These are phyloP conservation scores for Metarhizium album DNA, from an alignment of 2,329 filamentous ascomycete species.

Conservation along the genomic window DNA sequence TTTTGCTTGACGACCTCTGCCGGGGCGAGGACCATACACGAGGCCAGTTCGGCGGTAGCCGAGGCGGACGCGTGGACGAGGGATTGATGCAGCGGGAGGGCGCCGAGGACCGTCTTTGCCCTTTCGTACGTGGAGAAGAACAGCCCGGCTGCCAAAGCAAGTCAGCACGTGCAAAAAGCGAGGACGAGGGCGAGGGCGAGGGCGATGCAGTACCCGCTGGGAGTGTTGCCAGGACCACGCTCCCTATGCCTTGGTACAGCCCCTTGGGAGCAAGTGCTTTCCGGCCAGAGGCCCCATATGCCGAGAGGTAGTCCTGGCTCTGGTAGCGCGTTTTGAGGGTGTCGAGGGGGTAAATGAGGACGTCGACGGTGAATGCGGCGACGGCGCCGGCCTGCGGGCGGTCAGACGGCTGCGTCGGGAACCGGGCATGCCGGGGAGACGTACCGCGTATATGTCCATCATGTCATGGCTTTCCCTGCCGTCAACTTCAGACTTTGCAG, in stretches of 20 bases:
- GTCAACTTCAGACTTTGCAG: not conserved
- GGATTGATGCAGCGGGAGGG: slow-evolving; percentile 51
- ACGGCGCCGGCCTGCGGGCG: slow-evolving; percentile 65
- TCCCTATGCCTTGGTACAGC: slow-evolving; percentile 79
- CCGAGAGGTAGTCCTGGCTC: slow-evolving; percentile 60
- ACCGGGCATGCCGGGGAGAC: slow-evolving; percentile 1
- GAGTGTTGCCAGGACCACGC: slow-evolving; percentile 75
- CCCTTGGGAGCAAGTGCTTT: slow-evolving; percentile 52
- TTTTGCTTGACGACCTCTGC: slow-evolving; percentile 92
- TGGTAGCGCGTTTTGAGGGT: slow-evolving; percentile 83
- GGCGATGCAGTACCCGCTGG: slow-evolving; percentile 53
- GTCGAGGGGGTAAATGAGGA: slow-evolving; percentile 79
- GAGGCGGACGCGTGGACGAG: slow-evolving; percentile 65
- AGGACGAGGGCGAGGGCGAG: too few species aligned
- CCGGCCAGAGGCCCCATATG: slow-evolving; percentile 49
- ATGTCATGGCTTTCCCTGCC: not conserved
- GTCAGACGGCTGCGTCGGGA: not conserved
- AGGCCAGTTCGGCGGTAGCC: slow-evolving; percentile 67
- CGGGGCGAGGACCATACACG: slow-evolving; percentile 77
- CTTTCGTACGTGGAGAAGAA: slow-evolving; percentile 89
- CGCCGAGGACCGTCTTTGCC: slow-evolving; percentile 52
- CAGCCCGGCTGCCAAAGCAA: slow-evolving; percentile 48
- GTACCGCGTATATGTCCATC: slow-evolving; percentile 24
- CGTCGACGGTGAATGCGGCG: slow-evolving; percentile 76
- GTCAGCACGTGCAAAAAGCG: not conserved